These are phyloP conservation scores for Clitopilus hobsonii DNA, from an alignment of 768 basidiomycete genomes.

Conservation along the genomic window DNA sequence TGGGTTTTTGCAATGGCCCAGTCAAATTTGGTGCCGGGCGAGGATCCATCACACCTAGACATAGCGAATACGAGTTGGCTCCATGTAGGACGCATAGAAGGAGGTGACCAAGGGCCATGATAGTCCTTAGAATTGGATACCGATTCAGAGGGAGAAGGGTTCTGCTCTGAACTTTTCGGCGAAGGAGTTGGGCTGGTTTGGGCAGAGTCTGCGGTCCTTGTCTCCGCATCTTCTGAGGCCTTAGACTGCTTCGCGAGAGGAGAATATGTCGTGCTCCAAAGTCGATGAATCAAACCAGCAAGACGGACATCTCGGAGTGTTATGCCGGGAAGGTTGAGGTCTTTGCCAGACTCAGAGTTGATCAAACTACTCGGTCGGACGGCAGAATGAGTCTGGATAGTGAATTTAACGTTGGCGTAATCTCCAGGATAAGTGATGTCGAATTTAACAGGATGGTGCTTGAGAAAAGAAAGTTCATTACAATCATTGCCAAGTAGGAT, in stretches of 20 bases:
- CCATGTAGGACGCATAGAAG: not conserved
- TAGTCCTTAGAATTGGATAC: too few relatives aligned
- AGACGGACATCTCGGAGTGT: constrained; percentile 49
- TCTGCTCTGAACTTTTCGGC: too few relatives aligned
- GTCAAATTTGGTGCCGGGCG: not conserved
- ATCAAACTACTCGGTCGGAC: constrained; percentile 4
- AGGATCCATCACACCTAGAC: not conserved
- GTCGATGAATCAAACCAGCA: constrained; percentile 35
- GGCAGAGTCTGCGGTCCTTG: too few relatives aligned
- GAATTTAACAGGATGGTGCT: constrained; percentile 22
- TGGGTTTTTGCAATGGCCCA: not conserved
- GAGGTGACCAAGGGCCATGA: not conserved
- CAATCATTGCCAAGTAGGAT: not conserved
- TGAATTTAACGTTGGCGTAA: constrained; percentile 11
- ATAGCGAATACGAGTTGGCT: not conserved
- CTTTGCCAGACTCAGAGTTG: too few relatives aligned
- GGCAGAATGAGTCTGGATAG: constrained; percentile 20
- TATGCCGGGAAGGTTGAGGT: constrained; percentile 29
- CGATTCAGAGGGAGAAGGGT: constrained; percentile 1
- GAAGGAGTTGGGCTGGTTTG: too few relatives aligned
- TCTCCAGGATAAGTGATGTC: constrained; percentile 9
- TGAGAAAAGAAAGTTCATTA: not conserved
- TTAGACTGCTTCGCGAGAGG: not conserved
- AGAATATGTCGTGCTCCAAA: not conserved
- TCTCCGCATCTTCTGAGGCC: not conserved